Conservation (phyloP, 805 yeast genomes). For the Phaffomyces antillensis region DNA sequence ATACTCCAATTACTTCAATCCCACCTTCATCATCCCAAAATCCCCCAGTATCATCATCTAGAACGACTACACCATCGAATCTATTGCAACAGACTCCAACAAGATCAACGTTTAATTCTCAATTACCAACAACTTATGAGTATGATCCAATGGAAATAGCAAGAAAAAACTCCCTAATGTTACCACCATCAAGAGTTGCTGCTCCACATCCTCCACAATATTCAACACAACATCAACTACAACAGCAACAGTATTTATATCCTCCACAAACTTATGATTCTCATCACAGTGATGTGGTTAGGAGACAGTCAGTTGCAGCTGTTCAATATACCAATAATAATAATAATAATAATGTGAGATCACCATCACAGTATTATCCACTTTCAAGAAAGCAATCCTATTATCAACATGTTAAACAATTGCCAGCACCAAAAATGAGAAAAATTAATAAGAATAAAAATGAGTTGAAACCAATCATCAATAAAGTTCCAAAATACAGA, state of each 20-base stretch:
- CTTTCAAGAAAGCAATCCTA: constrained; percentile 20
- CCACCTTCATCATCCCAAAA: constrained; percentile 2
- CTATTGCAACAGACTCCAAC: constrained; percentile 16
- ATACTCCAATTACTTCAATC: constrained; percentile 1
- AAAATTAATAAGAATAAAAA: constrained; percentile 30
- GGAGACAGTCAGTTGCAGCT: constrained; percentile 33
- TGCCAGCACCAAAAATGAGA: constrained; percentile 43
- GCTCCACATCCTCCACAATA: constrained; percentile 33
- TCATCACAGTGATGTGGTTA: constrained; percentile 23
- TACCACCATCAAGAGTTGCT: constrained; percentile 39
- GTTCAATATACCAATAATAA: constrained; percentile 13
- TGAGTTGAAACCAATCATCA: constrained; percentile 57
- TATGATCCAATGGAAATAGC: constrained; percentile 23
- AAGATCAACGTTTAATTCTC: constrained; percentile 22
- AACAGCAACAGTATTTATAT: neutral
- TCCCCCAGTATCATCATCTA: neutral
- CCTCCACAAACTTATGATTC: constrained; percentile 21
- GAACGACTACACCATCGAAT: neutral
- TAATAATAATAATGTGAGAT: constrained; percentile 13
- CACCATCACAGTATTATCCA: constrained; percentile 5
- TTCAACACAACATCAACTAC: neutral
- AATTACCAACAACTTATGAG: constrained; percentile 46
- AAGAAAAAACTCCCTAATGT: constrained; percentile 22
- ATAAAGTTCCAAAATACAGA: constrained; percentile 61
- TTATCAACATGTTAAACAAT: constrained; percentile 25